Conservation (phyloP, 1,284 basidiomycete species). For the Sanghuangporus baumii region DNA sequence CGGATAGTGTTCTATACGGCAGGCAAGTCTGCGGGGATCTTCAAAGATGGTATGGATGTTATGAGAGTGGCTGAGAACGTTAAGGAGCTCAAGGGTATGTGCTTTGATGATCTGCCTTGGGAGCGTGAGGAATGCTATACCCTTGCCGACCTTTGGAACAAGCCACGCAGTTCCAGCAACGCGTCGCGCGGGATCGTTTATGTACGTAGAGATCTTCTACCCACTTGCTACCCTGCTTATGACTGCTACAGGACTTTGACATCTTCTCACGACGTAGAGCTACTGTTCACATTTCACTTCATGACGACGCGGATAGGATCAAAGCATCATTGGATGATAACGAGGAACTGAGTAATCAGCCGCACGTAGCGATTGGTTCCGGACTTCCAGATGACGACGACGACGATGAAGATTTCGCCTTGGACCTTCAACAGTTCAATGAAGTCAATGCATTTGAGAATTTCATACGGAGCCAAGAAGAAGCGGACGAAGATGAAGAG, state of each 20-base stretch:
- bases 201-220: constrained; percentile 1
- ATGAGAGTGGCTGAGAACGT: constrained; percentile 7
- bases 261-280: constrained; percentile 3
- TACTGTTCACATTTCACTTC: constrained; percentile 14
- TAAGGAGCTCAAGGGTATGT: not conserved
- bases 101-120: constrained; percentile 10
- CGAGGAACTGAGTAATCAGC: constrained; percentile 6
- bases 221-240: not conserved
- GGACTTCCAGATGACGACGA: constrained; percentile 18
- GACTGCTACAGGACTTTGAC: constrained; percentile 9
- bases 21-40: constrained; percentile 42
- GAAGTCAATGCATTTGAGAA: constrained; percentile 14
- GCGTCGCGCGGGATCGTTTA: constrained; percentile 11
- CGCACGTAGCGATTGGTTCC: constrained; percentile 9
- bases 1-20: constrained; percentile 35
- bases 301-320: constrained; percentile 7
- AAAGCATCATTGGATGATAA: not conserved
- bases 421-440: constrained; percentile 18
- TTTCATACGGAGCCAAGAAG: constrained; percentile 11
- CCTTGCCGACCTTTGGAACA: constrained; percentile 13
- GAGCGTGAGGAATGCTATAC: constrained; percentile 16
- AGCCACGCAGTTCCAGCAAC: constrained; percentile 9
- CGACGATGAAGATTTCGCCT: constrained; percentile 17
- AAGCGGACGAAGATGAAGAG: constrained; percentile 1
- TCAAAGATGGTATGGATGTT: constrained; percentile 41